phyloP scores from a whole-genome alignment of 2,329 filamentous ascomycete species.

The Elsinoe ampelina region DNA sequence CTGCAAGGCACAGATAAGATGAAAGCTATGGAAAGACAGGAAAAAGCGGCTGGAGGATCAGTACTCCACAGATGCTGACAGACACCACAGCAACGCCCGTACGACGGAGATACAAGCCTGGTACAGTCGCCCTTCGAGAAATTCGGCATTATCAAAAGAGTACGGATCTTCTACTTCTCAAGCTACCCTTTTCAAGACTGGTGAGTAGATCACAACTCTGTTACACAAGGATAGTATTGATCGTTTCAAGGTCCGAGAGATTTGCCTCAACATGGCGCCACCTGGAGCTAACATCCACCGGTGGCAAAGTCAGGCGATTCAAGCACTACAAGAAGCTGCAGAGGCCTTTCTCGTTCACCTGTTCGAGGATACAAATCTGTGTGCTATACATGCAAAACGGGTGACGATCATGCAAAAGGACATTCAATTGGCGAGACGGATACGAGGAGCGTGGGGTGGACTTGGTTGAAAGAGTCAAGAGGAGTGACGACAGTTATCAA shows the following conservation, averaged over 20 bases:
- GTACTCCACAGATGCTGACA: too few relatives aligned
- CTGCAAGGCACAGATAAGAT: neutral
- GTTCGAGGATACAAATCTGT: slow-evolving; percentile 97
- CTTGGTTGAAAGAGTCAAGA: slow-evolving; percentile 19
- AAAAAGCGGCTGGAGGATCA: neutral
- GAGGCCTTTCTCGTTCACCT: slow-evolving; percentile 98
- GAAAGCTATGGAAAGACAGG: neutral
- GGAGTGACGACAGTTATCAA: too few relatives aligned
- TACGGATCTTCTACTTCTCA: slow-evolving; percentile 90
- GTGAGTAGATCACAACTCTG: slow-evolving; percentile 32
- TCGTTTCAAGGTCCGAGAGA: slow-evolving; percentile 61
- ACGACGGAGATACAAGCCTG: slow-evolving; percentile 38
- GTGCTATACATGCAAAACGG: slow-evolving; percentile 98
- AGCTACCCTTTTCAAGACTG: slow-evolving; percentile 95
- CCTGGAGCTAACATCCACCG: slow-evolving; percentile 55
- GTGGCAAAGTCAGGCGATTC: slow-evolving; percentile 97
- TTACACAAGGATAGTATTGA: neutral
- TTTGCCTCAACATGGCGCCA: slow-evolving; percentile 91
- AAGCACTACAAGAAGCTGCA: slow-evolving; percentile 94
- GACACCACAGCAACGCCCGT: too few relatives aligned
- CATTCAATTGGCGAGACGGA: slow-evolving; percentile 89
- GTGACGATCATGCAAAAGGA: slow-evolving; percentile 98
- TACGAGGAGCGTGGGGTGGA: slow-evolving; percentile 62
- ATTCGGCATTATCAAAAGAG: slow-evolving; percentile 98
- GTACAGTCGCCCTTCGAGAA: slow-evolving; percentile 94